These are phyloP conservation scores for Pestalotiopsis sp. DNA, from an alignment of 2,329 filamentous ascomycete genomes.

Conservation along the genomic window DNA sequence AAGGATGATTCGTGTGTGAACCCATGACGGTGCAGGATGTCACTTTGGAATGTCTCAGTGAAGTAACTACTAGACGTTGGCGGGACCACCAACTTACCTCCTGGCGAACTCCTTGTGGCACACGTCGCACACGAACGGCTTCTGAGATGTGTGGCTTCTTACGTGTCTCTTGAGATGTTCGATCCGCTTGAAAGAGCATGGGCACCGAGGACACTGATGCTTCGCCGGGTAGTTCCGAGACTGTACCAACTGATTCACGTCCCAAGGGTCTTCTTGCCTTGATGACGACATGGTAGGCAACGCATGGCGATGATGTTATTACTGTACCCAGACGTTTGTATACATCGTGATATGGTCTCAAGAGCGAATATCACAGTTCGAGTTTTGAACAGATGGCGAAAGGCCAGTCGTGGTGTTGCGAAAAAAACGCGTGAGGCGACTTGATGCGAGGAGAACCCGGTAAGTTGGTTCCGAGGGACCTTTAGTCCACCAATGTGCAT, in stretches of 20 bases:
- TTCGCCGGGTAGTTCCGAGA: background rate
- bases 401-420: background rate
- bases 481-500: background rate
- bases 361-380: background rate
- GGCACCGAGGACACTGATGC: conserved; percentile 29
- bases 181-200: conserved; percentile 30
- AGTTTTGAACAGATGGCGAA: background rate
- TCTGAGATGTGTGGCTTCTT: conserved; percentile 28
- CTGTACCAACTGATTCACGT: background rate
- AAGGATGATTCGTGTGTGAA: conserved; percentile 20
- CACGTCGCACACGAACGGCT: conserved; percentile 27
- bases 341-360: background rate
- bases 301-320: background rate
- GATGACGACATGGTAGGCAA: background rate
- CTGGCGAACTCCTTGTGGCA: conserved; percentile 33
- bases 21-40: conserved; percentile 1
- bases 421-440: background rate
- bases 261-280: background rate
- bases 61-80: background rate
- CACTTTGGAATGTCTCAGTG: conserved; percentile 9
- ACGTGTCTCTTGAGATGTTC: conserved; percentile 35
- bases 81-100: conserved; percentile 23
- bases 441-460: background rate
- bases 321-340: background rate
- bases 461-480: background rate